Base-by-base conservation (phyloP, 2,329 filamentous ascomycete genomes). In the Fusarium cicatricum region DNA sequence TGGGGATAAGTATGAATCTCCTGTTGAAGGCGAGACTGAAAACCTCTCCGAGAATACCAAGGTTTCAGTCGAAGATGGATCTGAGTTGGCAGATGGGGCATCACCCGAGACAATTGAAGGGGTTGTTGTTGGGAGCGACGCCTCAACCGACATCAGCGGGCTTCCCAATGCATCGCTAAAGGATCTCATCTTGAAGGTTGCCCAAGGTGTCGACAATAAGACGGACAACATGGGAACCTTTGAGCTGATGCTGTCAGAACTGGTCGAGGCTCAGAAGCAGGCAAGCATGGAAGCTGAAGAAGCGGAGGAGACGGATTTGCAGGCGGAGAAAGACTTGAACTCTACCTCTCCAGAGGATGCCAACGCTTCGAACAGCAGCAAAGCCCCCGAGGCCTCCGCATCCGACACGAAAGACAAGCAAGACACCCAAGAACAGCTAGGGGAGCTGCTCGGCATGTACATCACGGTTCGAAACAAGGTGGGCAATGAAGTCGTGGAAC, bases 401-500 rank as follows among this genome's bases (percentile, higher is more conserved):
- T 6, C 17, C 17, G 12, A 23, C 33, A 10, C 40, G 12, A 39
- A 44, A 46, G 41, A 15, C 26, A n/a, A 21, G 10, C 12, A 37
- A 38, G 6, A 44, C 6, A n/a, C 23, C 23, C 23, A 26, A 10
- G 6, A 9, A 8, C 23, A 38, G 14, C 8, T 37, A 16, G 15
- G 39, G 10, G 40, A 54, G 21, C 37, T 70, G 4, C 76, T 92
- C 21, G 90, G 85, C 33, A 85, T 95, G 82, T 86, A 86, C 12
- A 77, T 97, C 50, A 88, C 85, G 0, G 78, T 91, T 43, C 85
- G 85, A 62, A 95, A 90, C 77, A 85, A 83, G 60, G 83, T 96
- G 48, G 89, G 95, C 68, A 87, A 84, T 15, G 48, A 77, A 11
- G 82, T 83, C 48, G 84, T 91, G 1, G 70, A 77, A 0, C 86